These are phyloP conservation scores for Cruciata laevipes DNA, from an alignment of 257 asterid species.

Conservation along the genomic window DNA sequence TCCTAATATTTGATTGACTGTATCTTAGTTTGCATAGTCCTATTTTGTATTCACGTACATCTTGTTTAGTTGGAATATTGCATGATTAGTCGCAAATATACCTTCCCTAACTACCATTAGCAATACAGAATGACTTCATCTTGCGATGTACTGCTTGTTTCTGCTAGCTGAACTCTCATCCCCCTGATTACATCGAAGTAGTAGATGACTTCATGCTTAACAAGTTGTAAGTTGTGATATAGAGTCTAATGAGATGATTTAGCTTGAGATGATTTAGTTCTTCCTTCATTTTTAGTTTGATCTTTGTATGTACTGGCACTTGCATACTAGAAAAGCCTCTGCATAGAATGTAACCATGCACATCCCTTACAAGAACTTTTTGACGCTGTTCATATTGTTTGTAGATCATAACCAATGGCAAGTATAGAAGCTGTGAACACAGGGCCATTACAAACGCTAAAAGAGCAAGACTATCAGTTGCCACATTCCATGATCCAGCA, in stretches of 20 bases:
- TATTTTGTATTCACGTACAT: not conserved
- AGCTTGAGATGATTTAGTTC: not conserved
- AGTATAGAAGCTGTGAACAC: constrained; percentile 67
- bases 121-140: not conserved
- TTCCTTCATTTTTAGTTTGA: not conserved
- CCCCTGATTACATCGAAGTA: not conserved
- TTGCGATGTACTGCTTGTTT: not conserved
- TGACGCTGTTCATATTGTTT: not conserved
- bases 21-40: not conserved
- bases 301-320: not conserved
- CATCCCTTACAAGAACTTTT: not conserved
- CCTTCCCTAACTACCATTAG: not conserved
- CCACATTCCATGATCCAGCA: constrained; percentile 91
- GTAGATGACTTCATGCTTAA: not conserved
- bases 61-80: constrained; percentile 1
- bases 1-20: not conserved
- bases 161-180: not conserved
- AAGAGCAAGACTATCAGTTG: constrained; percentile 66
- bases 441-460: constrained; percentile 68
- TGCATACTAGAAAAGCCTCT: not conserved
- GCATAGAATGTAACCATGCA: not conserved
- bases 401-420: constrained; percentile 77
- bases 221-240: not conserved
- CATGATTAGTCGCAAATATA: not conserved
- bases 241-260: not conserved